Evolutionary conservation across 805 yeast genomes (phyloP).

Genomic region (Ascoidea rubescens): DNA sequence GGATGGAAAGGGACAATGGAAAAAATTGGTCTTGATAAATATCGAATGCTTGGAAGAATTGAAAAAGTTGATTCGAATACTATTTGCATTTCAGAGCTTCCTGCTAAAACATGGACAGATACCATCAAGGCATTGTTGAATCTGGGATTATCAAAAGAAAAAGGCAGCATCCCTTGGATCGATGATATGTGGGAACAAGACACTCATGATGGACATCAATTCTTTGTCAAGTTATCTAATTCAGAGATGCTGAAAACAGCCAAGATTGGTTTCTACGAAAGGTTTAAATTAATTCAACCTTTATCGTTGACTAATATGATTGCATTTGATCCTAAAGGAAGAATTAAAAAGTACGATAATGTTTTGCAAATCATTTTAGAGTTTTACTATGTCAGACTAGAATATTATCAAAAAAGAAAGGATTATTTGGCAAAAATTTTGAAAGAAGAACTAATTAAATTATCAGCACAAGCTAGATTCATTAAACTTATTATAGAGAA

Average conservation of each 20-base stretch:
- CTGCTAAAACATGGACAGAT: constrained; percentile 86
- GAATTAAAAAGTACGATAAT: constrained; percentile 68
- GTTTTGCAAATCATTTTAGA: constrained; percentile 72
- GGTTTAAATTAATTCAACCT: constrained; percentile 63
- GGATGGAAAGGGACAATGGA: constrained; percentile 89
- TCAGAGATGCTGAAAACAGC: constrained; percentile 78
- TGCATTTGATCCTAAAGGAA: constrained; percentile 82
- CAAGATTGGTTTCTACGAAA: constrained; percentile 64
- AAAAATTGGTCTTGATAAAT: constrained; percentile 49
- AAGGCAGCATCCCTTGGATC: constrained; percentile 70
- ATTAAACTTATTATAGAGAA: constrained; percentile 79
- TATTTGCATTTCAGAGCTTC: constrained; percentile 82
- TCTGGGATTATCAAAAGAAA: constrained; percentile 62
- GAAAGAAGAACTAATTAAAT: constrained; percentile 60
- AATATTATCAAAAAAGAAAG: constrained; percentile 82
- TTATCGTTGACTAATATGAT: constrained; percentile 81
- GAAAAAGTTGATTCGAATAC: constrained; percentile 71
- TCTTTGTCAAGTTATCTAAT: constrained; percentile 56
- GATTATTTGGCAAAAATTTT: constrained; percentile 59
- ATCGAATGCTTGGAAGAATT: constrained; percentile 64
- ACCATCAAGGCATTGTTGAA: constrained; percentile 76
- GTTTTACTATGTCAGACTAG: constrained; percentile 75
- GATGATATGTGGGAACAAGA: constrained; percentile 94
- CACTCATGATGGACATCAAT: constrained; percentile 54
- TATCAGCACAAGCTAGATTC: constrained; percentile 78